Evolutionary conservation across 1,284 basidiomycete genomes (phyloP).

Genomic region (Marasmius sp.): DNA sequence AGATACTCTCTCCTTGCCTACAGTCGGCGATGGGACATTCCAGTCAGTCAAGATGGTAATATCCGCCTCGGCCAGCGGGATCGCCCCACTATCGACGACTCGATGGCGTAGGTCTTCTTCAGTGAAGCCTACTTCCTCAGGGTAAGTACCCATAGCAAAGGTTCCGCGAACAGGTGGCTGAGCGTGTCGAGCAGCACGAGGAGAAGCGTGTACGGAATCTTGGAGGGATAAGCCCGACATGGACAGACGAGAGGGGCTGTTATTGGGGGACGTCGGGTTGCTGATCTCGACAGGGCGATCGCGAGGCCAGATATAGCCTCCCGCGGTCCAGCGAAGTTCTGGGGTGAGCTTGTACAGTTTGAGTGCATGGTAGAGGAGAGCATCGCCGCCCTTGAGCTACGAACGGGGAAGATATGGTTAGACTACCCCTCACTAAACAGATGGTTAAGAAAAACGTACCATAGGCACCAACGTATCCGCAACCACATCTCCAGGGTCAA

Average conservation of each 20-base stretch:
- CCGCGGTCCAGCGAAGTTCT: constrained; percentile 76
- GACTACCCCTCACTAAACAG: not conserved
- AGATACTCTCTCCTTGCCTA: constrained; percentile 68
- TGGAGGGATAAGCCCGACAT: constrained; percentile 13
- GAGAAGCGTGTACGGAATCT: not conserved
- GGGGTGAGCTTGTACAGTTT: constrained; percentile 73
- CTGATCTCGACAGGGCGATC: constrained; percentile 67
- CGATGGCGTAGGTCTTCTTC: constrained; percentile 49
- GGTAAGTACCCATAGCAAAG: constrained; percentile 35
- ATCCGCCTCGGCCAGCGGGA: constrained; percentile 60
- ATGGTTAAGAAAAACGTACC: constrained; percentile 41
- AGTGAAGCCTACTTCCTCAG: constrained; percentile 40
- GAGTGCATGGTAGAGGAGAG: constrained; percentile 70
- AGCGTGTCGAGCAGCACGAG: constrained; percentile 7
- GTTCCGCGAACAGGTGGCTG: constrained; percentile 40
- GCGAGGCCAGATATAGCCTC: constrained; percentile 77
- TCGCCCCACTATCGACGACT: constrained; percentile 67
- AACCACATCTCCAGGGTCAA: constrained; percentile 68
- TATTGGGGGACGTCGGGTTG: constrained; percentile 28
- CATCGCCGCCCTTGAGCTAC: constrained; percentile 76
- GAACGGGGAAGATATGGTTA: not conserved
- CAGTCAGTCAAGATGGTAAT: constrained; percentile 62
- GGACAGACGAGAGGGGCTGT: constrained; percentile 19
- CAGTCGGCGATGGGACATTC: constrained; percentile 37
- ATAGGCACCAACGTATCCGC: constrained; percentile 70